Conservation (phyloP, 768 basidiomycete species). For the Amanita muscaria region DNA sequence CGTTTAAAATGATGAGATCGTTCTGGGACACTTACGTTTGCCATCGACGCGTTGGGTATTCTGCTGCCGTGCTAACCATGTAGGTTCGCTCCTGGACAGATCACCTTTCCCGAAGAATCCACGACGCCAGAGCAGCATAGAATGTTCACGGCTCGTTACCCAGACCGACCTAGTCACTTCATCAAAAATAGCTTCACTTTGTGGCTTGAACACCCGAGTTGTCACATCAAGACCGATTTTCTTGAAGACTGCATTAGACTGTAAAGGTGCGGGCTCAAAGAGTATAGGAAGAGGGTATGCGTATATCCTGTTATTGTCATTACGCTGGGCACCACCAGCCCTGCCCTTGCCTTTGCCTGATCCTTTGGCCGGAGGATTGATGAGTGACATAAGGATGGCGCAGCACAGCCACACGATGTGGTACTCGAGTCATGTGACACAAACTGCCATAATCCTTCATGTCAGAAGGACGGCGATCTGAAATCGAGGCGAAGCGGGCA, state of each 20-base stretch:
- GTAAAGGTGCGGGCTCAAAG: slow-evolving; percentile 34
- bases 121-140: slow-evolving; percentile 68
- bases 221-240: slow-evolving; percentile 45
- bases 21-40: slow-evolving; percentile 34
- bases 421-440: neutral
- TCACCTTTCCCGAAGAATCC: slow-evolving; percentile 99
- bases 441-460: slow-evolving; percentile 13
- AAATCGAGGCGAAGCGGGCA: slow-evolving; percentile 84
- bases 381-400: neutral
- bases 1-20: neutral
- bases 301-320: slow-evolving; percentile 63
- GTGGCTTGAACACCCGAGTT: slow-evolving; percentile 59
- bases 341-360: too few species aligned
- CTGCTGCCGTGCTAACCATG: slow-evolving; percentile 77
- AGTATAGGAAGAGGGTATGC: slow-evolving; percentile 62
- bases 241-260: slow-evolving; percentile 37
- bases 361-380: slow-evolving; percentile 32
- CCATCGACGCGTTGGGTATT: slow-evolving; percentile 51
- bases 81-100: slow-evolving; percentile 90
- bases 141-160: slow-evolving; percentile 59
- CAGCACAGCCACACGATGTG: slow-evolving; percentile 1
- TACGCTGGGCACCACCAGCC: slow-evolving; percentile 40
- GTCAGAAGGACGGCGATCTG: slow-evolving; percentile 68
- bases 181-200: slow-evolving; percentile 74
- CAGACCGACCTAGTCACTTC: slow-evolving; percentile 78